These are phyloP conservation scores for Solanum hybrid DNA, from an alignment of 305 asterid species.

Conservation along the genomic window DNA sequence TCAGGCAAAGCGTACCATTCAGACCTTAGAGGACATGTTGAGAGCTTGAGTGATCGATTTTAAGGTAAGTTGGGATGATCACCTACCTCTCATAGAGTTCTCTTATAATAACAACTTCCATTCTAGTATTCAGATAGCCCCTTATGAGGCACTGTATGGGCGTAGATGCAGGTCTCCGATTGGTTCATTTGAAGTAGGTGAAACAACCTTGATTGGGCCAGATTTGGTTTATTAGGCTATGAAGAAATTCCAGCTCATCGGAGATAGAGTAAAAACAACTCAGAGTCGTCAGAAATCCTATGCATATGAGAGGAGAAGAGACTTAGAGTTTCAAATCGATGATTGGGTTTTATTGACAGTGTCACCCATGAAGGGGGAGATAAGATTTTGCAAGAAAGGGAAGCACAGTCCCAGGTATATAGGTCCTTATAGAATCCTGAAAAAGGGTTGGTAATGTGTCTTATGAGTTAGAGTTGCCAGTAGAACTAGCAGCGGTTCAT, in stretches of 20 bases:
- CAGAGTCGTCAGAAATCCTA: neutral
- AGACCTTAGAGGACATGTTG: neutral
- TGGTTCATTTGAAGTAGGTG: neutral
- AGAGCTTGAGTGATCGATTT: neutral
- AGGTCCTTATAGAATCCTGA: neutral
- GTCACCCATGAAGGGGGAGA: neutral
- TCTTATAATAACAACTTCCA: neutral
- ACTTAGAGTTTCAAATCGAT: neutral
- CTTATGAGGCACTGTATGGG: neutral
- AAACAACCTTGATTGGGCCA: too few species aligned
- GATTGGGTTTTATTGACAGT: neutral
- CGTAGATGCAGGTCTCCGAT: neutral
- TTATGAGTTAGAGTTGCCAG: neutral
- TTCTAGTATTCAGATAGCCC: neutral
- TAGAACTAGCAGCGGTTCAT: too few species aligned
- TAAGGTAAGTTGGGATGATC: neutral
- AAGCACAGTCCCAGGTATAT: neutral
- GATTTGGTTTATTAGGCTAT: too few species aligned
- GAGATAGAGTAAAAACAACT: too few species aligned
- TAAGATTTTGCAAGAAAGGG: neutral
- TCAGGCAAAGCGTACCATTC: neutral
- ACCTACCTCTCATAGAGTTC: neutral
- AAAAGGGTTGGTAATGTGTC: neutral
- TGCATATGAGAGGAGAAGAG: neutral
- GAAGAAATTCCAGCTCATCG: too few species aligned